These are phyloP conservation scores for Trichosporon inkin DNA, from an alignment of 1,284 basidiomycete genomes.

Conservation along the genomic window DNA sequence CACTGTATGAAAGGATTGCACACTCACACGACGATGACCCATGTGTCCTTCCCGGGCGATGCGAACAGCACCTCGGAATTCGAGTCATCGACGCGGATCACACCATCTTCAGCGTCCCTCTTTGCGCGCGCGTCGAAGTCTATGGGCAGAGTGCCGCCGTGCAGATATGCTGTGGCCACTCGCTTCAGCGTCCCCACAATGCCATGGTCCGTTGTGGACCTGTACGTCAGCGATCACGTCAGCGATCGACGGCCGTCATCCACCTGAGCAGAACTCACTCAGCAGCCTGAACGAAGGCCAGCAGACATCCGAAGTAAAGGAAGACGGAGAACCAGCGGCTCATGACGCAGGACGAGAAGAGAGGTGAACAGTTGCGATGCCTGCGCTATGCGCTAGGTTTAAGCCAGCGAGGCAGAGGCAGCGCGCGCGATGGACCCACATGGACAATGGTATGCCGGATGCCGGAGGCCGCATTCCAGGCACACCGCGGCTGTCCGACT, in stretches of 20 bases:
- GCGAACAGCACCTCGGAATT: constrained; percentile 33
- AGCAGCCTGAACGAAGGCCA: not conserved
- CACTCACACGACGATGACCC: constrained; percentile 38
- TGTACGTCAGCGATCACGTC: not conserved
- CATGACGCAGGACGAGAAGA: not conserved
- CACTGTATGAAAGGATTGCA: not conserved
- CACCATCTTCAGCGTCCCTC: constrained; percentile 66
- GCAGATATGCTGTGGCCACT: not conserved
- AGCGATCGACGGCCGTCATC: too few relatives aligned
- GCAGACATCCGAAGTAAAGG: not conserved
- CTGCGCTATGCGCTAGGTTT: too few relatives aligned
- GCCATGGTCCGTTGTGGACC: too few relatives aligned
- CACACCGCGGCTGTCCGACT: too few relatives aligned
- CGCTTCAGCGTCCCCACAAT: not conserved
- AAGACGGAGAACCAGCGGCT: constrained; percentile 3
- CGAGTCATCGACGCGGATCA: constrained; percentile 38
- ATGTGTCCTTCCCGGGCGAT: constrained; percentile 25
- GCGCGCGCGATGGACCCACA: too few relatives aligned
- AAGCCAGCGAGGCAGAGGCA: too few relatives aligned
- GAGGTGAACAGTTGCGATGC: not conserved
- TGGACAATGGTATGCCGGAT: too few relatives aligned
- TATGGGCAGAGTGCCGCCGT: constrained; percentile 1
- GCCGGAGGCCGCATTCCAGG: too few relatives aligned
- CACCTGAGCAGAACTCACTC: constrained; percentile 6
- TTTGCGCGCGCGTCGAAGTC: constrained; percentile 4